Evolutionary conservation across 2,329 filamentous ascomycete species (phyloP), one percentile per base, ranked within the genome.

Genomic region (Niveomyces coronatus): DNA sequence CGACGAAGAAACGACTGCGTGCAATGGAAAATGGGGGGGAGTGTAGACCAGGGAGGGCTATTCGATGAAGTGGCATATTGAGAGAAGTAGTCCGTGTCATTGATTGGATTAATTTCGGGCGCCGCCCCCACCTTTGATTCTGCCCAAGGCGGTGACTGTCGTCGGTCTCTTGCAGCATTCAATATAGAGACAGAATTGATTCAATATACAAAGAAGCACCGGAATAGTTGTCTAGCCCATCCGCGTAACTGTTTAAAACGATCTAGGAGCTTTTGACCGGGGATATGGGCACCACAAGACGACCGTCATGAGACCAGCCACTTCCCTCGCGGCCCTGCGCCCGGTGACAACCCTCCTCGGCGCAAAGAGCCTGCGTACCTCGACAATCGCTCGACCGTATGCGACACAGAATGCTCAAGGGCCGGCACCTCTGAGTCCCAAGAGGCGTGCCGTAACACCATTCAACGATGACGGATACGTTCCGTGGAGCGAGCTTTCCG

Each of bases 401-500:
- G 72, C 79, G 43, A 79, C 76, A 31, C 68, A 79, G 35, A 71
- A 64, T 42, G 63, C 62, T 43, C 48, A 68, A 15, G 56, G 55
- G 15, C 47, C 61, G 11, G 46, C 55, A 5, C 43, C 58, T 44
- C 48, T 68, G 10, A 53, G 61, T 10, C 56, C 77, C 18, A 74
- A 70, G 45, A 72, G 85, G 38, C 79, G 74, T 52, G 70, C 78
- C 27, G 78, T 95, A 18, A 94, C 87, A 0, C 74, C 89, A 0
- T 79, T 88, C 52, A 91, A 86, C 50, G 89, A 95, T 50, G 82
- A 86, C 52, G 89, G 89, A 7, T 71, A 73, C 45, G 78, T 94
- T 2, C 76, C 78, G 4, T 96, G 89, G 89, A 71, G 67, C 3
- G 70, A 91, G 39, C 71, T 96, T 3, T 86, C 80, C 1, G 65